Evolutionary conservation across 1,139 yeast genomes (phyloP).

Genomic region (Pichia cactophila): DNA sequence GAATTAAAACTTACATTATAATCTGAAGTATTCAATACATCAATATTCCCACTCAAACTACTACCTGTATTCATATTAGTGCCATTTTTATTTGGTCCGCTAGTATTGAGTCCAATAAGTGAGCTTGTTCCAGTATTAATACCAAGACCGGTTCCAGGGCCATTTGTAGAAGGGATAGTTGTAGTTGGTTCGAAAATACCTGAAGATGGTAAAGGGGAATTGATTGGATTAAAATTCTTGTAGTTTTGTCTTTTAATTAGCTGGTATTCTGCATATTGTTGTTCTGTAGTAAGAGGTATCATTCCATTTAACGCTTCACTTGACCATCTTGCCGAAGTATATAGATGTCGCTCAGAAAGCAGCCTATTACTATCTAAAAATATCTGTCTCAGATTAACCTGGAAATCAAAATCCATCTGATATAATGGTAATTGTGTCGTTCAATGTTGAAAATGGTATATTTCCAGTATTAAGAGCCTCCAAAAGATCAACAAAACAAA

Average conservation of each 20-base stretch:
- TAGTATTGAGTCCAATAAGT: background rate
- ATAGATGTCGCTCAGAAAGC: slow-evolving; percentile 11
- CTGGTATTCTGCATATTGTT: slow-evolving; percentile 14
- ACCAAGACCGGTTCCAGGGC: background rate
- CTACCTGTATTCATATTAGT: background rate
- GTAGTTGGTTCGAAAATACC: slow-evolving; percentile 5
- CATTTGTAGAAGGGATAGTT: background rate
- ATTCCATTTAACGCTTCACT: slow-evolving; percentile 16
- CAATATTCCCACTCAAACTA: slow-evolving; percentile 1
- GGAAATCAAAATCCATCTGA: slow-evolving; percentile 14
- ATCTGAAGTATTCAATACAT: background rate
- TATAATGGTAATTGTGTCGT: background rate
- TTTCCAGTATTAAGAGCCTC: background rate
- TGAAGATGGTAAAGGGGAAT: slow-evolving; percentile 10
- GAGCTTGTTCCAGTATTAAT: background rate
- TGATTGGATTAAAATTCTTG: background rate
- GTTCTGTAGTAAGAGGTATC: slow-evolving; percentile 9
- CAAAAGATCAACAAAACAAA: background rate
- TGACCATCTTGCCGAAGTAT: slow-evolving; percentile 15
- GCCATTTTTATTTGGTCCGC: background rate
- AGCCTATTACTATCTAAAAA: slow-evolving; percentile 10
- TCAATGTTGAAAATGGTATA: too few species aligned
- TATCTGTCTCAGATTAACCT: slow-evolving; percentile 5
- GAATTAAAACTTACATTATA: background rate
- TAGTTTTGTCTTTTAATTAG: slow-evolving; percentile 1